Evolutionary conservation across 2,329 filamentous ascomycete genomes (phyloP).

Genomic region (Penicillium fuscoglaucum): DNA sequence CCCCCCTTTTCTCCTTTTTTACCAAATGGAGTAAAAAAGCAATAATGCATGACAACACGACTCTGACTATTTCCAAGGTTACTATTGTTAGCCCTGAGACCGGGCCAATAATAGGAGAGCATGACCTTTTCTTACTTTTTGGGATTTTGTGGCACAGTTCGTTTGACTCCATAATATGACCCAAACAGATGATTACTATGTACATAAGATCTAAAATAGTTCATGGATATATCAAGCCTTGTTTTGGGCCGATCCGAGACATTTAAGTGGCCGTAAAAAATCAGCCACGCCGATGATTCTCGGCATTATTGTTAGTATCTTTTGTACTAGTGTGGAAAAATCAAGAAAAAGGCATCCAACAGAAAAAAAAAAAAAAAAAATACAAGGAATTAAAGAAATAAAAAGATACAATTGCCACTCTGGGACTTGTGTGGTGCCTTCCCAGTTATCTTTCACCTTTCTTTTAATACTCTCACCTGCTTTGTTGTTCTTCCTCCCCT

Average conservation of each 20-base stretch:
- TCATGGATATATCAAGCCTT: neutral
- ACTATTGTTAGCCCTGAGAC: constrained; percentile 16
- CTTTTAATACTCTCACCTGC: neutral
- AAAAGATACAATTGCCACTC: neutral
- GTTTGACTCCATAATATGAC: too few relatives aligned
- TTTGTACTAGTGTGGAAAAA: constrained; percentile 7
- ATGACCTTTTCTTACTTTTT: neutral
- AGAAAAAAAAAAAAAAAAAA: neutral
- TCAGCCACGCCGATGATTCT: constrained; percentile 7
- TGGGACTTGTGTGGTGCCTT: neutral
- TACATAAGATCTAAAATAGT: neutral
- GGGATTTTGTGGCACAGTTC: neutral
- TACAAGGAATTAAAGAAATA: too few relatives aligned
- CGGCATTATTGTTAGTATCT: neutral
- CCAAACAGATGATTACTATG: too few relatives aligned
- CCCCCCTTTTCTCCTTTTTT: neutral
- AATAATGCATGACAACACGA: constrained; percentile 18
- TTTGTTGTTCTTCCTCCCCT: neutral
- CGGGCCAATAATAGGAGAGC: constrained; percentile 6
- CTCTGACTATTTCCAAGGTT: neutral
- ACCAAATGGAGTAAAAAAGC: constrained; percentile 5
- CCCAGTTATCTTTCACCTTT: neutral
- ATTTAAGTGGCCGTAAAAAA: constrained; percentile 1
- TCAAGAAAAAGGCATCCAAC: neutral
- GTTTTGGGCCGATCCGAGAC: constrained; percentile 4